Base-by-base conservation (phyloP, 2,329 filamentous ascomycete species). In the Claviceps lovelessii region DNA sequence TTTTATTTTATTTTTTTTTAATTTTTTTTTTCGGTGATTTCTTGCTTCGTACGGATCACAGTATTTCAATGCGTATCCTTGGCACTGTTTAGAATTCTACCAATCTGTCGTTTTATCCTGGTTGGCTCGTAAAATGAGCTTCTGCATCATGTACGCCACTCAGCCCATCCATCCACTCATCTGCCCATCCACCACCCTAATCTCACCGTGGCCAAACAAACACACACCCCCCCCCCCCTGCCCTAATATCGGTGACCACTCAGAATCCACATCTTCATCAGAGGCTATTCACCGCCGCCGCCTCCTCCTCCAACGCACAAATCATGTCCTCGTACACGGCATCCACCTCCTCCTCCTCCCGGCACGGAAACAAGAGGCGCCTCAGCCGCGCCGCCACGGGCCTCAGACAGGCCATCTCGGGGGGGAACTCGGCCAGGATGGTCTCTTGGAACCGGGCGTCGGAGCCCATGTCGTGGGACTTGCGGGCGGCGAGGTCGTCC, bases 341-440 rank as follows among this genome's bases (percentile, higher is more conserved):
- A 11, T 46, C 44, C 23, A 13, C 44, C 8, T 46, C 11, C 44
- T 15, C 10, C 44, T 29, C 23, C 42, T 44, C 42, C 11, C 44
- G 6, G 23, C 23, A 4, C 2, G 44, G 59, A 57, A 62, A 61
- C 35, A 61, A 51, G 52, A 62, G 47, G 29, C 56, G 47, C 29
- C 57, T 56, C n/a, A 61, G 39, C 5, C n/a, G 55, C 53, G 59
- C 49, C n/a, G 59, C 58, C 29, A 62, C 56, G 17, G 56, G 47
- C 53, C 60, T 60, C 17, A 60, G 37, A 29, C 44, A 39, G 49
- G 58, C 23, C 37, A 61, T 58, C 53, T 60, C 57, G 37, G 46
- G n/a, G 45, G 59, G 5, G 50, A 61, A 60, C 46, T 62, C 60
- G 13, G 49, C 45, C 51, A 62, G 39, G 48, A 62, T 56, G 39